phyloP scores from a whole-genome alignment of 192 early-diverging fungal species.

The Mortierella hygrophila region DNA sequence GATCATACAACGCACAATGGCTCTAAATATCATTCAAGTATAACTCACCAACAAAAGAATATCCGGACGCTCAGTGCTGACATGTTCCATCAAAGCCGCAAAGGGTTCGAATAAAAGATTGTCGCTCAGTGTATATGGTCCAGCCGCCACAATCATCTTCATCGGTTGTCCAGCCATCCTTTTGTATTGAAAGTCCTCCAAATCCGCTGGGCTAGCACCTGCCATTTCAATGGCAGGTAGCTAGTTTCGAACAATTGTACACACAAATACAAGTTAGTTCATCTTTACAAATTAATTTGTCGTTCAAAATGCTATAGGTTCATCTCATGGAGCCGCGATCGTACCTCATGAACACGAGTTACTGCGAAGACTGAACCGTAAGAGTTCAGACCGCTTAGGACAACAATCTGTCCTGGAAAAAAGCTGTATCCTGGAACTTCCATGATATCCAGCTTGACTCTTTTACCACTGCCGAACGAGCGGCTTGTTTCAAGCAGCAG shows the following conservation, averaged over 20 bases:
- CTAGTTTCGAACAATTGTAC: constrained; percentile 13
- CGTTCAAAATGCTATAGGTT: constrained; percentile 9
- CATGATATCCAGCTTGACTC: constrained; percentile 75
- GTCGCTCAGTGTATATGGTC: constrained; percentile 89
- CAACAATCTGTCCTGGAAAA: constrained; percentile 93
- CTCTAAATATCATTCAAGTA: neutral
- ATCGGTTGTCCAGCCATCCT: constrained; percentile 50
- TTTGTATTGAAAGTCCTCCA: constrained; percentile 57
- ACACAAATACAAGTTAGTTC: neutral
- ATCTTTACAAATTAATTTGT: constrained; percentile 24
- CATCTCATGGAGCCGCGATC: constrained; percentile 21
- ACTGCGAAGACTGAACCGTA: constrained; percentile 68
- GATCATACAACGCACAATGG: neutral
- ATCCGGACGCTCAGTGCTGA: constrained; percentile 77
- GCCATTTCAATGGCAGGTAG: constrained; percentile 68
- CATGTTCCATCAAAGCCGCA: constrained; percentile 75
- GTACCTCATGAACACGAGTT: constrained; percentile 67
- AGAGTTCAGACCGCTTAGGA: constrained; percentile 74
- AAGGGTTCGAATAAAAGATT: constrained; percentile 88
- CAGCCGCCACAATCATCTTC: constrained; percentile 79
- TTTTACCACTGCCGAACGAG: constrained; percentile 75
- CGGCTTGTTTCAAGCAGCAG: constrained; percentile 88
- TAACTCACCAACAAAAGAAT: constrained; percentile 77
- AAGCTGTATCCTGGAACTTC: constrained; percentile 73
- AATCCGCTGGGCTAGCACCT: constrained; percentile 49